Percentiles rank a stretch among this genome's conserved stretches.
These are phyloP conservation scores for Didymella segeticola DNA, from an alignment of 2,329 filamentous ascomycete species.

Conservation along the genomic window DNA sequence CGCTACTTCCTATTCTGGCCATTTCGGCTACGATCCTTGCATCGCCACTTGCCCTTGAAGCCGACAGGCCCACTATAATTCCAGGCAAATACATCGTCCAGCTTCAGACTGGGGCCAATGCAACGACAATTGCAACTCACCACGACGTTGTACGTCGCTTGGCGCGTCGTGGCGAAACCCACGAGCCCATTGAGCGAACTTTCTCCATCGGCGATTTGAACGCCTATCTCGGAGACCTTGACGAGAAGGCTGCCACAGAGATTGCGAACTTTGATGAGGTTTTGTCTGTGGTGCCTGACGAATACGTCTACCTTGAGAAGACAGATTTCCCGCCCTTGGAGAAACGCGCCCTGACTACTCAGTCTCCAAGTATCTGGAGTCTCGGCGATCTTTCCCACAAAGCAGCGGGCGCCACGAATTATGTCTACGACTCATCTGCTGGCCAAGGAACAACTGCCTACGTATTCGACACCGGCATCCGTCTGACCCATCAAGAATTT, in stretches of 20 bases:
- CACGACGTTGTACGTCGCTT: constrained; percentile 33
- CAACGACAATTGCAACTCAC: constrained; percentile 34
- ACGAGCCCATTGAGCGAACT: constrained; percentile 42
- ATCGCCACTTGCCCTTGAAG: not conserved
- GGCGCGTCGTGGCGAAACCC: constrained; percentile 29
- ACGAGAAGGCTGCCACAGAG: too few relatives aligned
- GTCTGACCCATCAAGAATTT: constrained; percentile 56
- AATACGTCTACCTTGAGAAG: too few relatives aligned
- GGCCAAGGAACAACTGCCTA: constrained; percentile 51
- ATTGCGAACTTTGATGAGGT: constrained; percentile 36
- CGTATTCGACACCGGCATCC: constrained; percentile 71
- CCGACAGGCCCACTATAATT: constrained; percentile 25
- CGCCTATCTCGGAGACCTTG: constrained; percentile 42
- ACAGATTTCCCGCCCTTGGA: constrained; percentile 26
- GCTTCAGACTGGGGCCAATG: constrained; percentile 45
- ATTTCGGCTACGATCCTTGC: not conserved
- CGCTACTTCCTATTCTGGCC: constrained; percentile 1
- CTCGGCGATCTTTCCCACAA: constrained; percentile 40
- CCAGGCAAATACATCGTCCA: constrained; percentile 54
- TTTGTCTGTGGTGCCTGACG: constrained; percentile 32
- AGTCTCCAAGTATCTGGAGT: constrained; percentile 36
- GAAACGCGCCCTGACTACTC: constrained; percentile 26
- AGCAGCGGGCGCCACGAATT: constrained; percentile 23
- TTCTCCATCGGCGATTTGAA: constrained; percentile 40
- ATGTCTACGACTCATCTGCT: constrained; percentile 36